These are phyloP conservation scores for Diplotaxis tenuifolia DNA, from an alignment of 345 rosid species.

Conservation along the genomic window DNA sequence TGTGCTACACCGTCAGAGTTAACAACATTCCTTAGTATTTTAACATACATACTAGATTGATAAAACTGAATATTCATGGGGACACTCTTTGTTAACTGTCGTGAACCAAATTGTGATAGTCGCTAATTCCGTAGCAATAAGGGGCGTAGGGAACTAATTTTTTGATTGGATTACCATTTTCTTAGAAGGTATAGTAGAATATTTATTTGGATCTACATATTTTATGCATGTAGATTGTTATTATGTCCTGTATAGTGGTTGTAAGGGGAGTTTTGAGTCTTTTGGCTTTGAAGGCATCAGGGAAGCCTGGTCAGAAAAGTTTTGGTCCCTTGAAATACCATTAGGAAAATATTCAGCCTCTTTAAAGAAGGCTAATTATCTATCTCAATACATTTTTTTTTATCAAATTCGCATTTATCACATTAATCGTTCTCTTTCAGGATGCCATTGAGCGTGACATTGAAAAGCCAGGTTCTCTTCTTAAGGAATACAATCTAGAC, in stretches of 20 bases:
- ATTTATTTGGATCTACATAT: background rate
- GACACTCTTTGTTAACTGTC: too few species aligned
- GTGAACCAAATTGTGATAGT: background rate
- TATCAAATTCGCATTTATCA: background rate
- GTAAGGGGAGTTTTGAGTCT: background rate
- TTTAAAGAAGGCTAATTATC: background rate
- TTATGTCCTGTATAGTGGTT: background rate
- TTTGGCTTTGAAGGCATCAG: background rate
- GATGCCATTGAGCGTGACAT: conserved; percentile 34
- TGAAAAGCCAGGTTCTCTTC: conserved; percentile 54
- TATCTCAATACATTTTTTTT: background rate
- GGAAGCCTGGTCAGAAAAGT: background rate
- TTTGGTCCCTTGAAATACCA: background rate
- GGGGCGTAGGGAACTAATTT: background rate
- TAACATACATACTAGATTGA: background rate
- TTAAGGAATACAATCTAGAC: conserved; percentile 66
- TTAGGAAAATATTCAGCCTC: background rate
- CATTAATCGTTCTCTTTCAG: conserved; percentile 34
- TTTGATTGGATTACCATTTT: background rate
- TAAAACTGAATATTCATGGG: background rate
- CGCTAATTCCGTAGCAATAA: background rate
- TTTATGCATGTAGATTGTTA: too few species aligned
- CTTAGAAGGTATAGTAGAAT: background rate
- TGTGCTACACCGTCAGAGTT: background rate
- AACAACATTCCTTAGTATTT: background rate